phyloP scores from a whole-genome alignment of 2,329 filamentous ascomycete species.

The Fusarium sp. region DNA sequence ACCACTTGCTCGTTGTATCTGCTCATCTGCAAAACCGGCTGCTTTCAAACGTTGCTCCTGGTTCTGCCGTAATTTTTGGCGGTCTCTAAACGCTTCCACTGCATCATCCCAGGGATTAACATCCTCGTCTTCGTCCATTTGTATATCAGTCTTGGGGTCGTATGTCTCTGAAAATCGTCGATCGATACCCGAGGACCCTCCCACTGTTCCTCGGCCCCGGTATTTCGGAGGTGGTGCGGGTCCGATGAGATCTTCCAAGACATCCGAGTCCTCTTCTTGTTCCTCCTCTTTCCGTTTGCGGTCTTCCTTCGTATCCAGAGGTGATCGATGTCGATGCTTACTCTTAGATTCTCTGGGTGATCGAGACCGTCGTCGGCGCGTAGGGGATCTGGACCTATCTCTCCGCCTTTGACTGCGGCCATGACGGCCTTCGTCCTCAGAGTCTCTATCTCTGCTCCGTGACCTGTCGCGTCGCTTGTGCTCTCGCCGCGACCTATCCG shows the following conservation, averaged over 20 bases:
- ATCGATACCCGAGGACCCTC: slow-evolving; percentile 77
- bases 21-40: slow-evolving; percentile 82
- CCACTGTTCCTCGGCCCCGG: slow-evolving; percentile 77
- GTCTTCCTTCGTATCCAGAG: slow-evolving; percentile 28
- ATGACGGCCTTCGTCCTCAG: slow-evolving; percentile 28
- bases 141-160: slow-evolving; percentile 67
- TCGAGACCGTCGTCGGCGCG: slow-evolving; percentile 46
- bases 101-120: slow-evolving; percentile 83
- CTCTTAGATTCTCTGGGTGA: slow-evolving; percentile 49
- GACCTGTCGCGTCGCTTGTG: slow-evolving; percentile 37
- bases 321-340: slow-evolving; percentile 52
- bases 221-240: slow-evolving; percentile 69
- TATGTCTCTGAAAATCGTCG: slow-evolving; percentile 79
- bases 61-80: slow-evolving; percentile 80
- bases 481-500: slow-evolving; percentile 29
- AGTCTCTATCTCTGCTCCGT: slow-evolving; percentile 24
- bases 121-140: slow-evolving; percentile 57
- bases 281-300: slow-evolving; percentile 31
- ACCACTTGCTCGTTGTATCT: slow-evolving; percentile 72
- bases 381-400: slow-evolving; percentile 46
- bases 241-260: slow-evolving; percentile 80
- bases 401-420: slow-evolving; percentile 34
- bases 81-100: slow-evolving; percentile 81
- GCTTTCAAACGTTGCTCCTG: slow-evolving; percentile 80
- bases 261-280: slow-evolving; percentile 67